Base-by-base conservation (phyloP, 805 yeast species). In the Starmerella cellae region DNA sequence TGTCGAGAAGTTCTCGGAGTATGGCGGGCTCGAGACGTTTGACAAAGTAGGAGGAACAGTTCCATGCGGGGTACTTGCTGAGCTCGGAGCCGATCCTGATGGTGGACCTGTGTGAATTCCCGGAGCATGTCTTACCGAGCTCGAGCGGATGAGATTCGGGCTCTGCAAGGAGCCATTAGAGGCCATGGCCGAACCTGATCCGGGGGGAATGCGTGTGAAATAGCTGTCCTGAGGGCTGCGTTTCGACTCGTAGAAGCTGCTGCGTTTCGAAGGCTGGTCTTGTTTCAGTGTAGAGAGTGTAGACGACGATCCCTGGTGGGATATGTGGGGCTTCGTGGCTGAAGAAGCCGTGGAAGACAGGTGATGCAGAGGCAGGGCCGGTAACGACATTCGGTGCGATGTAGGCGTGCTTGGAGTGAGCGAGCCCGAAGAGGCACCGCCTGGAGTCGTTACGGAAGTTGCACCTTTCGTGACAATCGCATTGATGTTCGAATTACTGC, bases 61-160 rank as follows among this genome's bases (percentile, higher is more conserved):
- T 11, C 61, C 24, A 28, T 21, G 38, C 29, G 38, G n/a, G 27
- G n/a, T n/a, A n/a, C n/a, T n/a, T n/a, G n/a, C n/a, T n/a, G 28
- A 24, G 28, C 13, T 24, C 17, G 36, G 36, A 16, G 36, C 18
- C 32, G 17, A 29, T 17, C 17, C 32, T 14, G 14, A 22, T 11
- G 16, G 11, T 31, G 21, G 21, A 20, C 9, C 16, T 17, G 21
- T 20, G 22, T 14, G 29, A 24, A 10, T 18, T 24, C 26, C n/a
- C n/a, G 26, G 20, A 17, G 17, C 35, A 14, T 14, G 5, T 6
- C 18, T 6, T 8, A 18, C 16, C n/a, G 24, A 29, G n/a, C 20
- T 28, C 19, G 35, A n/a, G n/a, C n/a, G n/a, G n/a, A n/a, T n/a
- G n/a, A n/a, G n/a, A n/a, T n/a, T n/a, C n/a, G n/a, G n/a, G n/a